phyloP scores from a whole-genome alignment of 805 yeast genomes.

The Cyberlindnera subsufficiens region DNA sequence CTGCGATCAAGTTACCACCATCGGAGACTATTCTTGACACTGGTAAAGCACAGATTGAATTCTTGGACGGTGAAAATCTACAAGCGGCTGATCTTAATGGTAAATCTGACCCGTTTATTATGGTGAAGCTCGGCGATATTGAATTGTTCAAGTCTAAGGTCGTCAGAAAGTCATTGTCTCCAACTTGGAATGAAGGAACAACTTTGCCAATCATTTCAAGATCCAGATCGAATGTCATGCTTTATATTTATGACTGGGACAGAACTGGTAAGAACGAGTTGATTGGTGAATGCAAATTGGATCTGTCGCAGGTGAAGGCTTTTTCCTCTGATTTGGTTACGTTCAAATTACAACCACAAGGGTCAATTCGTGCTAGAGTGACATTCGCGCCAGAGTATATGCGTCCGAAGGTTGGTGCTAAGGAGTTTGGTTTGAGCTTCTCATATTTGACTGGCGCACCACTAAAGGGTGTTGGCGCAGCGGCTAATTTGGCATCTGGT shows the following conservation, averaged over 20 bases:
- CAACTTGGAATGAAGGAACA: conserved; percentile 69
- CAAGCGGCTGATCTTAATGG: conserved; percentile 65
- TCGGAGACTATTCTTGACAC: conserved; percentile 64
- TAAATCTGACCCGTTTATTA: conserved; percentile 67
- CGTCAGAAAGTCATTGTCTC: conserved; percentile 61
- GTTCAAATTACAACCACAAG: conserved; percentile 57
- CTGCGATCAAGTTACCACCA: conserved; percentile 45
- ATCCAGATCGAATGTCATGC: conserved; percentile 40
- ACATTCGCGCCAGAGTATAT: conserved; percentile 60
- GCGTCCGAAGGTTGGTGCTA: conserved; percentile 48
- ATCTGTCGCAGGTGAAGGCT: conserved; percentile 44
- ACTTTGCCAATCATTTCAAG: conserved; percentile 60
- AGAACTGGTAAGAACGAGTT: conserved; percentile 62
- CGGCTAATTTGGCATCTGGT: conserved; percentile 35
- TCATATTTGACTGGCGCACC: conserved; percentile 39
- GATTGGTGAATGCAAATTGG: conserved; percentile 48
- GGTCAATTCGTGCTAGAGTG: conserved; percentile 47
- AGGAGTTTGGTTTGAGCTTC: conserved; percentile 37
- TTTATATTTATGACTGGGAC: conserved; percentile 72
- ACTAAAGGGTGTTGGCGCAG: conserved; percentile 39
- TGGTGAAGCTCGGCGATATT: conserved; percentile 46
- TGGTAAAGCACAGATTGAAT: conserved; percentile 52
- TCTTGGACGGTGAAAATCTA: conserved; percentile 50
- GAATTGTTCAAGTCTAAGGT: conserved; percentile 53
- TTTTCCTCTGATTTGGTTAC: conserved; percentile 38